phyloP scores from a whole-genome alignment of 352 stramenopile genomes.

The Globisporangium camurandrum region DNA sequence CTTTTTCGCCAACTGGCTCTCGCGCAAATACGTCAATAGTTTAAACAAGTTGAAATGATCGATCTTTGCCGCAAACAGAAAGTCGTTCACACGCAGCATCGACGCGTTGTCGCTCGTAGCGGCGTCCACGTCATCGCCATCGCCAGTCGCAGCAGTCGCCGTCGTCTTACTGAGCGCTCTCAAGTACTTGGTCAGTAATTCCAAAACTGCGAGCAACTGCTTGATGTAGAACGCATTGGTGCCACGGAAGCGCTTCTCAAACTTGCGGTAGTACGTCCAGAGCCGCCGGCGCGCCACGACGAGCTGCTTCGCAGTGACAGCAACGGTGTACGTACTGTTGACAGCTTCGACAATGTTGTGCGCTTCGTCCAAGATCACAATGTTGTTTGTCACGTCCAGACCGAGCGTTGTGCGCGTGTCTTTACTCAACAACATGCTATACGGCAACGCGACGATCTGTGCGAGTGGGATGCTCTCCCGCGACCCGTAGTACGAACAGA shows the following conservation, averaged over 20 bases:
- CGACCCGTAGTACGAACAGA: conserved; percentile 97
- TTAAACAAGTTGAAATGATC: conserved; percentile 91
- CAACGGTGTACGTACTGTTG: conserved; percentile 85
- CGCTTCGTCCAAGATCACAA: conserved; percentile 98
- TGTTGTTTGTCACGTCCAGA: conserved; percentile 77
- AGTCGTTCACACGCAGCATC: conserved; percentile 83
- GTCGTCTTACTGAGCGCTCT: conserved; percentile 35
- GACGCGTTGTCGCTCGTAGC: conserved; percentile 7
- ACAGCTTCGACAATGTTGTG: conserved; percentile 98
- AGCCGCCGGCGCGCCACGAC: conserved; percentile 61
- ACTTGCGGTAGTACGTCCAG: conserved; percentile 86
- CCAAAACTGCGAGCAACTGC: conserved; percentile 71
- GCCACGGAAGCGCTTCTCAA: conserved; percentile 82
- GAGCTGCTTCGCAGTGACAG: conserved; percentile 67
- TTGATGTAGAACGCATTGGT: conserved; percentile 89
- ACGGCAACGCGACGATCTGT: conserved; percentile 90
- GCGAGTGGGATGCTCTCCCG: conserved; percentile 84
- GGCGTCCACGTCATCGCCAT: conserved; percentile 15
- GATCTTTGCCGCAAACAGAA: conserved; percentile 67
- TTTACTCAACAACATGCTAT: conserved; percentile 90
- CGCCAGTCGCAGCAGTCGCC: neutral
- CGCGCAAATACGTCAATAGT: conserved; percentile 70
- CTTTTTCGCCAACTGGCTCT: conserved; percentile 81
- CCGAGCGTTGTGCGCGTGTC: conserved; percentile 86
- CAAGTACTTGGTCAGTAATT: conserved; percentile 73